Evolutionary conservation across 345 rosid species (phyloP).

Genomic region (Camelina neglecta): DNA sequence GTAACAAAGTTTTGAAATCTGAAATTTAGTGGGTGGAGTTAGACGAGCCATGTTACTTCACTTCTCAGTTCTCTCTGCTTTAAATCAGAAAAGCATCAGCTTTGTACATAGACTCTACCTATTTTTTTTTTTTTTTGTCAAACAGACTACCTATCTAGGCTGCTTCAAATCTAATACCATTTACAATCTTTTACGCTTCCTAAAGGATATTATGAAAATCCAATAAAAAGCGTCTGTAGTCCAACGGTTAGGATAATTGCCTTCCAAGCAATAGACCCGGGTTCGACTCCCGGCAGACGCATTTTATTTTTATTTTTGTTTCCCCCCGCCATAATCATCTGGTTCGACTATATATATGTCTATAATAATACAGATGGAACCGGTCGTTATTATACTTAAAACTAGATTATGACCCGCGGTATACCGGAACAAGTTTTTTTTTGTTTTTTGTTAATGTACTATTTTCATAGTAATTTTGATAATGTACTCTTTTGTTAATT

Average conservation of each 20-base stretch:
- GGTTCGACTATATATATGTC: no score
- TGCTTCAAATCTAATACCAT: neutral
- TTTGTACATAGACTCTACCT: neutral
- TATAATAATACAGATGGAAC: no score
- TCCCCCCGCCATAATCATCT: neutral
- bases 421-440: no score
- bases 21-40: neutral
- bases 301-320: neutral
- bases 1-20: neutral
- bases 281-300: constrained; percentile 94
- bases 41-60: neutral
- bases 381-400: no score
- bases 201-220: rapidly evolving
- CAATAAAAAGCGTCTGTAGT: constrained; percentile 43
- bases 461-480: no score
- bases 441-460: no score
- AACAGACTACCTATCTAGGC: neutral
- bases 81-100: neutral
- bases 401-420: no score
- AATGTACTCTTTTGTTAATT: no score
- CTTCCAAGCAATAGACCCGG: constrained; percentile 93
- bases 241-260: constrained; percentile 77
- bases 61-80: constrained; percentile 2
- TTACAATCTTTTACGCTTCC: neutral
- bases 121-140: neutral